Evolutionary conservation across 495 filamentous ascomycete genomes (phyloP).

Genomic region (Penicillium herquei): DNA sequence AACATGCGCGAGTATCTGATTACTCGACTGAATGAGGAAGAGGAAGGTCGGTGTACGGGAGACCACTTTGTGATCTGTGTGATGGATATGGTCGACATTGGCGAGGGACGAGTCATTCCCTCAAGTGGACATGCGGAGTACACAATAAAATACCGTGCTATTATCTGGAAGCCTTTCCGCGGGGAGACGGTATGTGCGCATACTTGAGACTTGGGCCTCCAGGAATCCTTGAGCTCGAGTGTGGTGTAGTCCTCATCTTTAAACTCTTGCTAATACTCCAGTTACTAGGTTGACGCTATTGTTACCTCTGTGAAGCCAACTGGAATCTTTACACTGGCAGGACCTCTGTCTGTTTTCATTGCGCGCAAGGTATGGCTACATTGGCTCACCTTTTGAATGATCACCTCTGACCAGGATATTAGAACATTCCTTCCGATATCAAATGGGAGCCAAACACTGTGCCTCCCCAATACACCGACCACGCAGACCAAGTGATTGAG

Average conservation of each 20-base stretch:
- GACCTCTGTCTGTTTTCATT: conserved; percentile 86
- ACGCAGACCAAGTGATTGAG: conserved; percentile 90
- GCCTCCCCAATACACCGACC: conserved; percentile 78
- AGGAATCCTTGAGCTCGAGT: not conserved
- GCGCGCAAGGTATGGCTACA: conserved; percentile 67
- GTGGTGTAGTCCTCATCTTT: conserved; percentile 4
- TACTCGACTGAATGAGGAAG: conserved; percentile 80
- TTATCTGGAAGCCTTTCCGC: conserved; percentile 96
- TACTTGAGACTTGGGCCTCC: conserved; percentile 61
- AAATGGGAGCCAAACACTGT: conserved; percentile 90
- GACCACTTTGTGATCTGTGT: conserved; percentile 95
- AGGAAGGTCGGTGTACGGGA: conserved; percentile 90
- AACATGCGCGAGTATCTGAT: conserved; percentile 87
- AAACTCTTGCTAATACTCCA: conserved; percentile 10
- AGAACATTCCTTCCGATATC: conserved; percentile 92
- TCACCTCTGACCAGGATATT: conserved; percentile 21
- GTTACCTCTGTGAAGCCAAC: conserved; percentile 85
- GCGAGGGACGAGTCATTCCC: conserved; percentile 86
- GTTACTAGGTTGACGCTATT: conserved; percentile 80
- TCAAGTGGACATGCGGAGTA: conserved; percentile 89
- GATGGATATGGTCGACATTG: conserved; percentile 90
- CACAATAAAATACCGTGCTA: conserved; percentile 88
- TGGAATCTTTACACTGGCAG: conserved; percentile 89
- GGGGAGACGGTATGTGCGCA: conserved; percentile 78
- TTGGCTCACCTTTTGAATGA: not conserved